Conservation (phyloP, 2,329 filamentous ascomycete species). For the Epichloe coenophiala region DNA sequence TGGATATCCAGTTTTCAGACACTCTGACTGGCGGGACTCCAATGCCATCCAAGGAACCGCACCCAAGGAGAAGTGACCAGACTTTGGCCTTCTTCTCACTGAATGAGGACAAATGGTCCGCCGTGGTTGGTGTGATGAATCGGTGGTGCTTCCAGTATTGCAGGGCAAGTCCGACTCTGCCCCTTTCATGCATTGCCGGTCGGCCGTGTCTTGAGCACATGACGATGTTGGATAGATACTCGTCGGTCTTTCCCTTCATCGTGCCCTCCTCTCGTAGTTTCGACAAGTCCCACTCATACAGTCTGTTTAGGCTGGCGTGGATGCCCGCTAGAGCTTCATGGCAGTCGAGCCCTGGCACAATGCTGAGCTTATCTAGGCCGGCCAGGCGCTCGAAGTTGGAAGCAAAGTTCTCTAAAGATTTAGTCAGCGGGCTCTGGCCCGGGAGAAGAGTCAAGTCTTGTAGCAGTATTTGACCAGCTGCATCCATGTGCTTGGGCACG, state of each 20-base stretch:
- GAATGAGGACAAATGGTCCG: slow-evolving; percentile 22
- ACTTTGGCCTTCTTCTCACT: slow-evolving; percentile 32
- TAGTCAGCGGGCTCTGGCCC: slow-evolving; percentile 51
- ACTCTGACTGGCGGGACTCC: slow-evolving; percentile 50
- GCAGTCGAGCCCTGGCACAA: slow-evolving; percentile 55
- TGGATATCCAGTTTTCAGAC: slow-evolving; percentile 61
- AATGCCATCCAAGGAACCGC: slow-evolving; percentile 33
- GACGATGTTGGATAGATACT: slow-evolving; percentile 40
- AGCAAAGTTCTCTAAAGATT: slow-evolving; percentile 57
- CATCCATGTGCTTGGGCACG: slow-evolving; percentile 45
- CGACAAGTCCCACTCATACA: slow-evolving; percentile 59
- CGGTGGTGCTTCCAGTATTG: slow-evolving; percentile 65
- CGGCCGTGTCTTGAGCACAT: slow-evolving; percentile 58
- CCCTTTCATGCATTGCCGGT: slow-evolving; percentile 56
- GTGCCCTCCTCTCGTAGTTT: slow-evolving; percentile 37
- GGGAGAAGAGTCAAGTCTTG: slow-evolving; percentile 47
- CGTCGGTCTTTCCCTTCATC: slow-evolving; percentile 30
- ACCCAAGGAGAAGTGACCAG: slow-evolving; percentile 58
- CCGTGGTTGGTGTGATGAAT: slow-evolving; percentile 25
- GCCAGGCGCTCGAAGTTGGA: slow-evolving; percentile 58
- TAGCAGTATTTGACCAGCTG: slow-evolving; percentile 52
- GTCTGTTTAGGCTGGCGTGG: slow-evolving; percentile 52
- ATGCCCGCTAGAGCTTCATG: slow-evolving; percentile 66
- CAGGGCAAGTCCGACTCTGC: slow-evolving; percentile 53
- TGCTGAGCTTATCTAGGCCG: slow-evolving; percentile 57